Base-by-base conservation (phyloP, 768 basidiomycete species). In the Leccinum subtestaceum region DNA sequence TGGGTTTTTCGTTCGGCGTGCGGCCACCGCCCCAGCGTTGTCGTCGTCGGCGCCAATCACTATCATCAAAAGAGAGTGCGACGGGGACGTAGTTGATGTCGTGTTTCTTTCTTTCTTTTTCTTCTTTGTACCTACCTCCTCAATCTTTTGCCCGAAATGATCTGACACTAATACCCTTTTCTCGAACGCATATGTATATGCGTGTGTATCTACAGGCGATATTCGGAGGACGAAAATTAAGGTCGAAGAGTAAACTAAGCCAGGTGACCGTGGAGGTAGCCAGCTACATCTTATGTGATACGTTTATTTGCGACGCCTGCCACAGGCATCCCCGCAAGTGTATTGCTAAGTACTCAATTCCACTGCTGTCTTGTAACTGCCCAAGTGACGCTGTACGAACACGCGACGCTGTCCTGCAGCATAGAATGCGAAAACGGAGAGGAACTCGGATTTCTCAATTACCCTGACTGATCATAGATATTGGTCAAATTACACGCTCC, bases 61-160 rank as follows among this genome's bases (percentile, higher is more conserved):
- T 3, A 7, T 38, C 11, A 43, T 64, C 1, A 65, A 70, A 36
- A 59, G 65, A n/a, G 67, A 60, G 32, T 51, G 52, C 1, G 60
- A 62, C 15, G 67, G 61, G 1, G 65, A 54, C 9, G 21, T 15
- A 25, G 0, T 17, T 6, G 5, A 23, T 9, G 46, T 47, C 4
- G 32, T 32, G 11, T 9, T 5, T 47, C 13, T 15, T 47, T 47
- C 13, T 40, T n/a, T 8, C 19, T 46, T n/a, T 21, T 11, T 12
- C 23, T 6, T 10, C 13, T 13, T 13, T 11, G 8, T 6, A 4
- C 4, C 15, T 12, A 32, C 32, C 32, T 32, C 32, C 32, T 11
- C 31, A 31, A 31, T 31, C 31, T 11, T 31, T 31, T 31, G 1
- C 10, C 31, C 31, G 10, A 31, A 31, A 31, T 31, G 31, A 31